Evolutionary conservation across 2,329 filamentous ascomycete genomes (phyloP).

Genomic region (Nothophaeocryptopus gaeumannii): DNA sequence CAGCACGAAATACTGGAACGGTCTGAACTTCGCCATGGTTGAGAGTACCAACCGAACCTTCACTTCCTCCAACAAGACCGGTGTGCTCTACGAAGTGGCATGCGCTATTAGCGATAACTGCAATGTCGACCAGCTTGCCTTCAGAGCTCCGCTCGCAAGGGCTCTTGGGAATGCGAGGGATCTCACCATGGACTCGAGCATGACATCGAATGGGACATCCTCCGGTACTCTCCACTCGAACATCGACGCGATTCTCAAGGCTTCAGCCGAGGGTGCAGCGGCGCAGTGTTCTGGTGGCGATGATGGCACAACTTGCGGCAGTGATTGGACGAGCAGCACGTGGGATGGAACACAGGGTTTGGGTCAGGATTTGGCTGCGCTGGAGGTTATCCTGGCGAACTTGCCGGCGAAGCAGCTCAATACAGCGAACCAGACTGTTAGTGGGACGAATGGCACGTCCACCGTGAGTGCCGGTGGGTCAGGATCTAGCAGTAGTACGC

Average conservation of each 20-base stretch:
- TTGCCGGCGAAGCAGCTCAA: slow-evolving; percentile 19
- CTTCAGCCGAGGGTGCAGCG: slow-evolving; percentile 54
- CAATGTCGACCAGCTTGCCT: slow-evolving; percentile 68
- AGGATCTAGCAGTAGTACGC: no score
- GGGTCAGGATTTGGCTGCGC: slow-evolving; percentile 54
- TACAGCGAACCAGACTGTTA: no score
- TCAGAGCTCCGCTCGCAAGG: slow-evolving; percentile 65
- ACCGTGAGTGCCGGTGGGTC: no score
- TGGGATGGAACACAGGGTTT: slow-evolving; percentile 49
- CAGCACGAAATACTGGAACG: slow-evolving; percentile 25
- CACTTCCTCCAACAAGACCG: slow-evolving; percentile 45
- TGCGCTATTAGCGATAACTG: slow-evolving; percentile 63
- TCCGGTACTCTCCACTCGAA: background rate
- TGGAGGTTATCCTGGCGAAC: slow-evolving; percentile 48
- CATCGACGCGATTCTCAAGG: slow-evolving; percentile 22
- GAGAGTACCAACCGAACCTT: slow-evolving; percentile 47
- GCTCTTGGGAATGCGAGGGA: slow-evolving; percentile 15
- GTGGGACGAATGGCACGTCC: no score
- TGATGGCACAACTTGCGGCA: slow-evolving; percentile 40
- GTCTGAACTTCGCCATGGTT: slow-evolving; percentile 6
- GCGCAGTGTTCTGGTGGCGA: slow-evolving; percentile 51
- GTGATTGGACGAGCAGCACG: slow-evolving; percentile 37
- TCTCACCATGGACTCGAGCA: slow-evolving; percentile 7
- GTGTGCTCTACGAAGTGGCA: slow-evolving; percentile 61
- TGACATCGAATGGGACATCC: slow-evolving; percentile 43